A percentile compares a stretch with the other conserved stretches of the same genome.
These are phyloP conservation scores for Penicillium taxi DNA, from an alignment of 495 filamentous ascomycete genomes.

Conservation along the genomic window DNA sequence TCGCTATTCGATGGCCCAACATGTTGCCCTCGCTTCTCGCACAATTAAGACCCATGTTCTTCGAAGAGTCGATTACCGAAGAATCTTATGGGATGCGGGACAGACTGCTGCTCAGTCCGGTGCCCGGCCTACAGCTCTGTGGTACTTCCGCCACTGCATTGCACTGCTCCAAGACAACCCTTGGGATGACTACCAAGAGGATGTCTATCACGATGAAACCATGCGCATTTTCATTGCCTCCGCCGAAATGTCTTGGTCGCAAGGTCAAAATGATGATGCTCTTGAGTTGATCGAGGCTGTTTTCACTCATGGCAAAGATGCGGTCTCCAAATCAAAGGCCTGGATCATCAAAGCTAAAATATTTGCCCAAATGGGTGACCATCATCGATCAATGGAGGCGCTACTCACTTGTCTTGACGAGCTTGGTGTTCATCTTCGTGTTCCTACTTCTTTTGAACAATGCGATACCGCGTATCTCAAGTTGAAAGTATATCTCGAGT, in stretches of 20 bases:
- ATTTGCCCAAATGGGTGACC: constrained; percentile 63
- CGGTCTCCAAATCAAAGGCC: constrained; percentile 68
- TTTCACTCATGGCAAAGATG: constrained; percentile 54
- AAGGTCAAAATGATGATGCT: constrained; percentile 57
- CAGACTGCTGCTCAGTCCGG: constrained; percentile 70
- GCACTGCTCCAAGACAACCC: constrained; percentile 68
- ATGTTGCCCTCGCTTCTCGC: constrained; percentile 64
- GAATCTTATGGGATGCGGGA: constrained; percentile 67
- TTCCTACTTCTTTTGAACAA: constrained; percentile 59
- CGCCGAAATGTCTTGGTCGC: constrained; percentile 75
- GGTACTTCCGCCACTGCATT: constrained; percentile 68
- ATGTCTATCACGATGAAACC: constrained; percentile 80
- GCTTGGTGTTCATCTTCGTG: constrained; percentile 55
- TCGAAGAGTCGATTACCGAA: constrained; percentile 56
- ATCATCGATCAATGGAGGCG: constrained; percentile 55
- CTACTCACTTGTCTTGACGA: constrained; percentile 61
- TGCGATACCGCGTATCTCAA: constrained; percentile 65
- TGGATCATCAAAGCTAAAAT: constrained; percentile 74
- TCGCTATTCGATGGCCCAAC: constrained; percentile 63
- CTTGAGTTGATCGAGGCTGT: constrained; percentile 55
- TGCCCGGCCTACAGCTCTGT: constrained; percentile 66
- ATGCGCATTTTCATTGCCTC: constrained; percentile 63
- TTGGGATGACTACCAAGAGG: constrained; percentile 62
- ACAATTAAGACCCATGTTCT: constrained; percentile 59
- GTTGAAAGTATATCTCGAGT: constrained; percentile 50